A percentile compares a stretch with the other conserved stretches of the same genome.
Evolutionary conservation across 768 basidiomycete species (phyloP).

Genomic region (Leccinum sublutescens): DNA sequence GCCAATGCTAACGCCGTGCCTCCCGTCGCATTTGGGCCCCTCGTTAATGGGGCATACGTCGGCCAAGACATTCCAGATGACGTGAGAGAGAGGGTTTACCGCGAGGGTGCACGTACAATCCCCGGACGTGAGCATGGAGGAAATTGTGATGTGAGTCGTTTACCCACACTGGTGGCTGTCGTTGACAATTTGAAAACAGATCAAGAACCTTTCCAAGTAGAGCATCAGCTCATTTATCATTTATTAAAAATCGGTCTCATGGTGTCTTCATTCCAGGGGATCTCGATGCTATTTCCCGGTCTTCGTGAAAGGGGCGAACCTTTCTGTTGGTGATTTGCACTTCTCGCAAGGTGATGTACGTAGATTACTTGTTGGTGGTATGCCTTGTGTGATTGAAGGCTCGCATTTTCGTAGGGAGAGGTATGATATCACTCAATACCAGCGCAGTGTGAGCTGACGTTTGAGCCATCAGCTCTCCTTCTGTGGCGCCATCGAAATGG

Average conservation of each 20-base stretch:
- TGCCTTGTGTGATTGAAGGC: not conserved
- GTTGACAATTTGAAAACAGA: slow-evolving; percentile 39
- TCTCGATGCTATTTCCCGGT: slow-evolving; percentile 78
- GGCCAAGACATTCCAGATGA: slow-evolving; percentile 58
- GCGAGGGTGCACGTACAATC: slow-evolving; percentile 71
- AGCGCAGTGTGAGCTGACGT: not conserved
- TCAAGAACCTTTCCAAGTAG: slow-evolving; percentile 70
- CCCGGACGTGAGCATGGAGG: slow-evolving; percentile 82
- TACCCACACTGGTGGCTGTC: not conserved
- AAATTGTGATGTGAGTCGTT: slow-evolving; percentile 59
- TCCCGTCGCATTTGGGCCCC: slow-evolving; percentile 65
- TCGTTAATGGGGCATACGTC: slow-evolving; percentile 59
- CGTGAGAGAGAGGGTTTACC: slow-evolving; percentile 50
- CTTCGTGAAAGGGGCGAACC: slow-evolving; percentile 70
- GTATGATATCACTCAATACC: slow-evolving; percentile 29
- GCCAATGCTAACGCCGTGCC: slow-evolving; percentile 52
- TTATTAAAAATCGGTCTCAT: not conserved
- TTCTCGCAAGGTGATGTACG: slow-evolving; percentile 75
- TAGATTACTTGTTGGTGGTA: not conserved
- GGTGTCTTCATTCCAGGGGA: slow-evolving; percentile 37
- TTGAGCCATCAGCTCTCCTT: slow-evolving; percentile 51
- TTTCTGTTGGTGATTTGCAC: slow-evolving; percentile 77
- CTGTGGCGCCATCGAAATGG: slow-evolving; percentile 80
- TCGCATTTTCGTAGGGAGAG: slow-evolving; percentile 47
- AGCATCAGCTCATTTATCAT: not conserved